phyloP scores from a whole-genome alignment of 768 basidiomycete genomes.

The Thelephora aurantiotincta region DNA sequence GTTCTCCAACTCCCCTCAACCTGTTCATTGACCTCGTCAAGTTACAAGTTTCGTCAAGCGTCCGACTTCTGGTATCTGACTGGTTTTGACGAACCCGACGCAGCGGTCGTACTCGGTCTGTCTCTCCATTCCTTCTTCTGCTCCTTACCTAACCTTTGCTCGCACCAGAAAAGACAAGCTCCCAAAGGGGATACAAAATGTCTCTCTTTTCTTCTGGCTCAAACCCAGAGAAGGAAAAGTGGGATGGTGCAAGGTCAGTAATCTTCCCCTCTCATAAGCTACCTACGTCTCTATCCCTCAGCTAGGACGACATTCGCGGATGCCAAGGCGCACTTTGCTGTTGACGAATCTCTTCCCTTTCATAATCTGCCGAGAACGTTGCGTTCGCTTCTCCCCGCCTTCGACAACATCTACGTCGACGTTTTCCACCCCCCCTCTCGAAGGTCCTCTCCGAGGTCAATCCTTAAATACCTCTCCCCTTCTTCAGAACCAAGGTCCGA shows the following conservation, averaged over 20 bases:
- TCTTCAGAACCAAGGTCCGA: slow-evolving; percentile 23
- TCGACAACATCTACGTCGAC: slow-evolving; percentile 34
- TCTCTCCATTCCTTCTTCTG: not conserved
- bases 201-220: slow-evolving; percentile 70
- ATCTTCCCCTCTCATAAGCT: not conserved
- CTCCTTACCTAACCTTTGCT: slow-evolving; percentile 3
- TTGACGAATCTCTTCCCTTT: not conserved
- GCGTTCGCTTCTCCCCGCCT: not conserved
- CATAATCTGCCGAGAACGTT: not conserved
- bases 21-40: slow-evolving; percentile 17
- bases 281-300: not conserved
- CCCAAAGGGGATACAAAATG: slow-evolving; percentile 68
- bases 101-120: slow-evolving; percentile 74
- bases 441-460: slow-evolving; percentile 33
- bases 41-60: slow-evolving; percentile 89
- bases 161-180: slow-evolving; percentile 49
- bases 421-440: slow-evolving; percentile 20
- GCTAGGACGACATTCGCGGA: not conserved
- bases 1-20: not conserved
- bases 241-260: slow-evolving; percentile 67
- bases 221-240: slow-evolving; percentile 66
- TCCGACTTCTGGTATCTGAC: slow-evolving; percentile 95
- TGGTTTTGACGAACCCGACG: slow-evolving; percentile 87
- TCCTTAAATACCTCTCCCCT: slow-evolving; percentile 30
- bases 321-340: not conserved